phyloP scores from a whole-genome alignment of 2,329 filamentous ascomycete species.

The Elsinoe necatrix region DNA sequence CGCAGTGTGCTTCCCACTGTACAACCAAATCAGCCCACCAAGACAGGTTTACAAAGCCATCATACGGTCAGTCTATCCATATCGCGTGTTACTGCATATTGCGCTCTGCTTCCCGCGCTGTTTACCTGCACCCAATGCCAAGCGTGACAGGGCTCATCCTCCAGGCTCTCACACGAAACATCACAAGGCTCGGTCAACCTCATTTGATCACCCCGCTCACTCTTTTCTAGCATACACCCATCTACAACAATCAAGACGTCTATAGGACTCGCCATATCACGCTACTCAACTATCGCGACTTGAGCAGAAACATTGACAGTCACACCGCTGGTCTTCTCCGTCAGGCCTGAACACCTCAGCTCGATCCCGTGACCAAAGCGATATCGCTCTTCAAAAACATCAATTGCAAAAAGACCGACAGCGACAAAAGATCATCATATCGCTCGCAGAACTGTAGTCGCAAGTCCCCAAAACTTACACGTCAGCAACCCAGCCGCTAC shows the following conservation, averaged over 20 bases:
- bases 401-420: background rate
- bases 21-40: slow-evolving; percentile 6
- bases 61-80: slow-evolving; percentile 8
- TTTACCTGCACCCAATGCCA: background rate
- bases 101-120: background rate
- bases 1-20: slow-evolving; percentile 8
- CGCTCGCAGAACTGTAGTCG: background rate
- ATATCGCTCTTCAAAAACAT: background rate
- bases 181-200: slow-evolving; percentile 11
- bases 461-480: background rate
- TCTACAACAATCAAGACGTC: background rate
- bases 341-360: background rate
- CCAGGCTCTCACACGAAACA: slow-evolving; percentile 13
- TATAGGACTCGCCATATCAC: background rate
- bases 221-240: background rate
- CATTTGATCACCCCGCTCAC: slow-evolving; percentile 12
- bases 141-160: background rate
- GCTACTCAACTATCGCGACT: background rate
- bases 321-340: background rate
- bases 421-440: background rate
- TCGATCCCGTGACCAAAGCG: slow-evolving; percentile 13
- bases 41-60: slow-evolving; percentile 5
- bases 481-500: slow-evolving; percentile 5
- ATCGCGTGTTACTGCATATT: background rate
- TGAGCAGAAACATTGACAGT: background rate